A percentile compares a stretch with the other conserved stretches of the same genome.
phyloP scores from a whole-genome alignment of 192 early-diverging fungal genomes.

The Rhizophlyctis rosea region DNA sequence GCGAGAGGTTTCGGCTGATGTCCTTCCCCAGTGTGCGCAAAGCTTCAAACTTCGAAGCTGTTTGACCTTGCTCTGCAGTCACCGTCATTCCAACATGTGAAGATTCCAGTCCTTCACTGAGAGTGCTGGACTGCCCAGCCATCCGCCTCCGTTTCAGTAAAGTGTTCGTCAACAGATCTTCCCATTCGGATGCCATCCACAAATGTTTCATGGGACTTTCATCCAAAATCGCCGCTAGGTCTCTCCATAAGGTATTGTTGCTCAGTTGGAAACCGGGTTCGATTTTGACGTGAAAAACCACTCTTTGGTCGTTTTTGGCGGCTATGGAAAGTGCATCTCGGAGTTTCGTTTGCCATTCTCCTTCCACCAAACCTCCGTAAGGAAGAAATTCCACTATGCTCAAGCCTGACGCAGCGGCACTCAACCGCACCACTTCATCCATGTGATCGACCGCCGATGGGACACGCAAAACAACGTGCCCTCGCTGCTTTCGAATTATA shows the following conservation, averaged over 20 bases:
- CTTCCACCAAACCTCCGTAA: too few relatives aligned
- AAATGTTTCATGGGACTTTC: not conserved
- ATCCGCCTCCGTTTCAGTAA: not conserved
- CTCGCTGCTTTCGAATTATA: constrained; percentile 1
- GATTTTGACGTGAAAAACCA: too few relatives aligned
- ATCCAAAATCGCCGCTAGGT: constrained; percentile 7
- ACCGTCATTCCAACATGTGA: not conserved
- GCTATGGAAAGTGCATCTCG: too few relatives aligned
- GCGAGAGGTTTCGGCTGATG: not conserved
- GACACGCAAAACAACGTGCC: too few relatives aligned
- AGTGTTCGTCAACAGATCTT: constrained; percentile 16
- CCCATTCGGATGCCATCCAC: constrained; percentile 4
- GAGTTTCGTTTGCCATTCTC: too few relatives aligned
- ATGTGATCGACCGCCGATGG: too few relatives aligned
- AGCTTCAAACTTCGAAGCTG: not conserved
- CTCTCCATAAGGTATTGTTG: constrained; percentile 2
- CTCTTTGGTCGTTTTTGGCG: too few relatives aligned
- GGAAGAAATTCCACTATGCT: too few relatives aligned
- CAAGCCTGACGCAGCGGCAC: too few relatives aligned
- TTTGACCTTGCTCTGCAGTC: not conserved
- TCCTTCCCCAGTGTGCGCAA: not conserved
- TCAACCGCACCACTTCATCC: too few relatives aligned
- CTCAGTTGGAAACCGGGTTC: too few relatives aligned
- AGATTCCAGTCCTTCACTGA: not conserved
- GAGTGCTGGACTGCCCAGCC: not conserved